phyloP scores from a whole-genome alignment of 257 asterid species.

The Nicotiana attenuata region DNA sequence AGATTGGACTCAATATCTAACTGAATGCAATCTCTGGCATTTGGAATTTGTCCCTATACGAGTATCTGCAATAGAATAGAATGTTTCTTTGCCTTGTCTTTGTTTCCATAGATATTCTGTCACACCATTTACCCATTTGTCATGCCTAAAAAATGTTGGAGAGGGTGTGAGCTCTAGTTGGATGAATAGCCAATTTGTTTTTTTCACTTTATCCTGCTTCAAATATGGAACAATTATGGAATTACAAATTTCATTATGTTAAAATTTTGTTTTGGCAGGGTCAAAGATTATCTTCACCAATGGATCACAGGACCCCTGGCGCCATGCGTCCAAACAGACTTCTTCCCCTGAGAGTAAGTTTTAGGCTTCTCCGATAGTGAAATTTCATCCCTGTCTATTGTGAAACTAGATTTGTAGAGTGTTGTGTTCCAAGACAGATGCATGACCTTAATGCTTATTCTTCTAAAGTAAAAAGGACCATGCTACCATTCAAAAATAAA shows the following conservation, averaged over 20 bases:
- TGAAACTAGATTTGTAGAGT: neutral
- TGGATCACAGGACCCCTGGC: slow-evolving; percentile 99
- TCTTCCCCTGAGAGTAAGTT: slow-evolving; percentile 75
- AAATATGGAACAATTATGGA: slow-evolving; percentile 7
- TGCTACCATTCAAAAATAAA: neutral
- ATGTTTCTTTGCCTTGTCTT: neutral
- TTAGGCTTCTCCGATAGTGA: neutral
- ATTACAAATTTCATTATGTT: slow-evolving; percentile 9
- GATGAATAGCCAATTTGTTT: neutral
- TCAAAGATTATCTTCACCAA: slow-evolving; percentile 83
- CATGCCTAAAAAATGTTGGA: neutral
- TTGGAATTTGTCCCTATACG: neutral
- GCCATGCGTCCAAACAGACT: slow-evolving; percentile 88
- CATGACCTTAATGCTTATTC: neutral
- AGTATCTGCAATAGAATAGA: neutral
- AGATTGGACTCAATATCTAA: neutral
- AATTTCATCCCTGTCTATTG: neutral
- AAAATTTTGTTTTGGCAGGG: slow-evolving; percentile 40
- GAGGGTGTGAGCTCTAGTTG: neutral
- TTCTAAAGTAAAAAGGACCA: neutral
- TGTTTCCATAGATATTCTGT: neutral
- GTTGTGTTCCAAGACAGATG: neutral
- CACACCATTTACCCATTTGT: neutral
- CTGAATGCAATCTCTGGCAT: neutral
- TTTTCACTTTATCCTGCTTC: neutral